These are phyloP conservation scores for Colletotrichum melonis DNA, from an alignment of 2,329 filamentous ascomycete species.

Conservation along the genomic window DNA sequence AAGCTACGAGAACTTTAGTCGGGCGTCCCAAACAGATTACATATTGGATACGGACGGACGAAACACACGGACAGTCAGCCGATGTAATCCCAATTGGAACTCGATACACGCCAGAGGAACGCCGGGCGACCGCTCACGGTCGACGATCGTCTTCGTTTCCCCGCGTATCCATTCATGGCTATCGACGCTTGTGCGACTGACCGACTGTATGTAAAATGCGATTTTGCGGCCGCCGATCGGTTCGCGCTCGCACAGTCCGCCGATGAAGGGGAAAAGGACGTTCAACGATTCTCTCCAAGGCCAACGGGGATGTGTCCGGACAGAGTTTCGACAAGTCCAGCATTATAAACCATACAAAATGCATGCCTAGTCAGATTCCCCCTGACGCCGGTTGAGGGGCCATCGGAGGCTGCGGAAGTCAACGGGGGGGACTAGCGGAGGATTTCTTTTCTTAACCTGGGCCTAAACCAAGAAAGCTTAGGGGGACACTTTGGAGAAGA, in stretches of 20 bases:
- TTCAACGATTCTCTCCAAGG: background rate
- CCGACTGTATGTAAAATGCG: background rate
- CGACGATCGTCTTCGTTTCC: constrained; percentile 1
- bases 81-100: constrained; percentile 9
- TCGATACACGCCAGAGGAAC: constrained; percentile 21
- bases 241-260: background rate
- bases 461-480: background rate
- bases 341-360: background rate
- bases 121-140: background rate
- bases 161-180: constrained; percentile 26
- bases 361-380: background rate
- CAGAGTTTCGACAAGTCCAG: background rate
- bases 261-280: background rate
- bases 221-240: background rate
- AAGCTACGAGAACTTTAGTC: background rate
- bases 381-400: constrained; percentile 12
- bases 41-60: background rate
- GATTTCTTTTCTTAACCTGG: background rate
- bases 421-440: background rate
- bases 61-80: constrained; percentile 19
- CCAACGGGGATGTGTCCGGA: background rate
- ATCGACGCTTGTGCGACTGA: background rate
- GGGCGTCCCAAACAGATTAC: constrained; percentile 6
- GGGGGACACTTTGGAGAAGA: background rate
- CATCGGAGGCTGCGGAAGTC: constrained; percentile 1